Evolutionary conservation across 768 basidiomycete species (phyloP).

Genomic region (Termitomyces eurrhizus): DNA sequence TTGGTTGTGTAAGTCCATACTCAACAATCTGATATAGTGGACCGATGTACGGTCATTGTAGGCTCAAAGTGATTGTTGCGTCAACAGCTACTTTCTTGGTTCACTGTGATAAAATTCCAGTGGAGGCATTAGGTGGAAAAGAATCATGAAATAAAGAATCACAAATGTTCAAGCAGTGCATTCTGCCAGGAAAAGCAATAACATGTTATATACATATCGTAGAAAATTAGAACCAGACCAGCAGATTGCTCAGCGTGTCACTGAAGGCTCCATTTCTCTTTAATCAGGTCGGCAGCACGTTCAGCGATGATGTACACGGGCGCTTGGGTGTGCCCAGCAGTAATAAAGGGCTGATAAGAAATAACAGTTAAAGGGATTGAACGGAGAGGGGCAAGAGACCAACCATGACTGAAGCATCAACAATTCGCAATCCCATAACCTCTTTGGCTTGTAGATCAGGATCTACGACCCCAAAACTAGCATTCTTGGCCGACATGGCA

Average conservation of each 20-base stretch:
- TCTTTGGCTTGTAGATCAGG: background rate
- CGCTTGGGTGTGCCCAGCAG: slow-evolving; percentile 20
- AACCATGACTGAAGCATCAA: slow-evolving; percentile 1
- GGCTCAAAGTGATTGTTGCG: background rate
- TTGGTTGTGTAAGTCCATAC: too few species aligned
- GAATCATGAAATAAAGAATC: background rate
- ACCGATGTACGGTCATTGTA: background rate
- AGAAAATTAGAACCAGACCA: background rate
- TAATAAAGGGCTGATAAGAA: background rate
- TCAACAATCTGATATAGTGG: background rate
- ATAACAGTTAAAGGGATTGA: background rate
- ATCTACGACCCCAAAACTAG: background rate
- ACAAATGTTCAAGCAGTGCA: background rate
- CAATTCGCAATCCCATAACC: background rate
- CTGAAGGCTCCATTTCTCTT: background rate
- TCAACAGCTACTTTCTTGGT: background rate
- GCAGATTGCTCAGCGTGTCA: background rate
- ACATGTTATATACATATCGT: background rate
- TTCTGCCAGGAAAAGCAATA: background rate
- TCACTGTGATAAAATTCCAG: background rate
- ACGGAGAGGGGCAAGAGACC: background rate
- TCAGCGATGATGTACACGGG: slow-evolving; percentile 21
- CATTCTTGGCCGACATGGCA: slow-evolving; percentile 1
- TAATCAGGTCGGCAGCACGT: slow-evolving; percentile 21
- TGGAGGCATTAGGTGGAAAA: background rate